Evolutionary conservation across 1,284 basidiomycete species (phyloP).

Genomic region (Irpex lacteus): DNA sequence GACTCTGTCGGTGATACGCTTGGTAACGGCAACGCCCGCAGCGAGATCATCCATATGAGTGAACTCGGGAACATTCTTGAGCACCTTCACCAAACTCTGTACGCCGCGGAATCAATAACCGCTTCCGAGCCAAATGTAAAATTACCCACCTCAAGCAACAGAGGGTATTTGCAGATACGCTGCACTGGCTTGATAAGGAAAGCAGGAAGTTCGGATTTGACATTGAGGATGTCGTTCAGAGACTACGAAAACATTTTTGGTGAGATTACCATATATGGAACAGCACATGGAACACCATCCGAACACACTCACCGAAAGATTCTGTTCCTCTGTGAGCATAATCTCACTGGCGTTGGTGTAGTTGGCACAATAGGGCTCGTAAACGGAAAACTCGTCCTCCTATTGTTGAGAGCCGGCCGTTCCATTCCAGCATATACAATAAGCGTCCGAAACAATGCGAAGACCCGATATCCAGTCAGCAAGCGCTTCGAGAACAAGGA

Average conservation of each 20-base stretch:
- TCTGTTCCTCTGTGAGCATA: slow-evolving; percentile 83
- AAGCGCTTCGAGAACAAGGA: slow-evolving; percentile 26
- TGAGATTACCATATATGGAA: slow-evolving; percentile 29
- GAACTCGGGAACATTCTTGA: slow-evolving; percentile 56
- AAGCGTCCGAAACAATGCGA: slow-evolving; percentile 35
- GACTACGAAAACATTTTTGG: slow-evolving; percentile 51
- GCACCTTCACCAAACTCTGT: slow-evolving; percentile 78
- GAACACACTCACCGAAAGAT: slow-evolving; percentile 68
- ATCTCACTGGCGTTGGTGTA: slow-evolving; percentile 86
- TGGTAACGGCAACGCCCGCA: slow-evolving; percentile 81
- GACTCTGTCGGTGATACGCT: slow-evolving; percentile 93
- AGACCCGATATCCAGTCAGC: slow-evolving; percentile 29
- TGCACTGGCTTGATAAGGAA: slow-evolving; percentile 84
- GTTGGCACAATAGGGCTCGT: slow-evolving; percentile 98
- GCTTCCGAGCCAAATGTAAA: slow-evolving; percentile 8
- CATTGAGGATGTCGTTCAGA: slow-evolving; percentile 75
- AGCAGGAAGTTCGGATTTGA: slow-evolving; percentile 84
- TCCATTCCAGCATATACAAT: slow-evolving; percentile 23
- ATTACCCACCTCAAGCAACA: slow-evolving; percentile 54
- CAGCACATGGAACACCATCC: slow-evolving; percentile 18
- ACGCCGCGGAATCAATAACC: slow-evolving; percentile 15
- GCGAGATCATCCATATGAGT: slow-evolving; percentile 81
- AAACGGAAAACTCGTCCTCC: slow-evolving; percentile 93
- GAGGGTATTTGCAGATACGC: slow-evolving; percentile 76
- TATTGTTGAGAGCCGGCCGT: slow-evolving; percentile 38